Evolutionary conservation across 495 filamentous ascomycete species (phyloP).

Genomic region (Annulohypoxylon moriforme): DNA sequence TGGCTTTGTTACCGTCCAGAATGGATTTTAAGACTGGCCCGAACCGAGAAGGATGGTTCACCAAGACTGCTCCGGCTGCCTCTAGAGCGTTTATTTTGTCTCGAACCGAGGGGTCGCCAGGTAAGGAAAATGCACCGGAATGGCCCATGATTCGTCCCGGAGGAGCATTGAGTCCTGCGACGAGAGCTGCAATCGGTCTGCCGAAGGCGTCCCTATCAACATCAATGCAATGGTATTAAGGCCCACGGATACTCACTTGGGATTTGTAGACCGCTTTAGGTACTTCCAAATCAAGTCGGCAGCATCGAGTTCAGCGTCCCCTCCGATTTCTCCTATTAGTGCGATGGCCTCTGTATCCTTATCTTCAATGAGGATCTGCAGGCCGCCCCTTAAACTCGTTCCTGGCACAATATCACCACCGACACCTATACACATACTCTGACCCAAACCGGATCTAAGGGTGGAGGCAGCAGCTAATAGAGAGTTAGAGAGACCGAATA

Average conservation of each 20-base stretch:
- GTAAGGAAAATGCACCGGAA: constrained; percentile 79
- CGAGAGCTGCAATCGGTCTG: constrained; percentile 82
- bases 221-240: neutral
- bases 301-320: constrained; percentile 80
- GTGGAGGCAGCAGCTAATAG: constrained; percentile 77
- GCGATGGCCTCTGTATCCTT: constrained; percentile 83
- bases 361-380: constrained; percentile 79
- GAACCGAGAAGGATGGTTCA: constrained; percentile 84
- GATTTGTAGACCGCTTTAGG: constrained; percentile 63
- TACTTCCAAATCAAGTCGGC: constrained; percentile 84
- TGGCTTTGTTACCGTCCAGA: constrained; percentile 35
- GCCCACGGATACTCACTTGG: constrained; percentile 68
- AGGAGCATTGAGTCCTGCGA: constrained; percentile 75
- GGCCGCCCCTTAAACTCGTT: constrained; percentile 81
- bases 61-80: constrained; percentile 76
- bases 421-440: constrained; percentile 88
- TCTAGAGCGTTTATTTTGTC: constrained; percentile 77
- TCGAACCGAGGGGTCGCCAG: constrained; percentile 72
- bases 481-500: neutral
- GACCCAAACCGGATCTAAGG: constrained; percentile 82
- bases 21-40: constrained; percentile 73
- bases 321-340: constrained; percentile 89
- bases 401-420: constrained; percentile 88
- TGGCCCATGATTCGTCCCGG: constrained; percentile 86
- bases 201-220: constrained; percentile 1